Evolutionary conservation across 441 rosid genomes (phyloP).

Genomic region (Kokia cookei): DNA sequence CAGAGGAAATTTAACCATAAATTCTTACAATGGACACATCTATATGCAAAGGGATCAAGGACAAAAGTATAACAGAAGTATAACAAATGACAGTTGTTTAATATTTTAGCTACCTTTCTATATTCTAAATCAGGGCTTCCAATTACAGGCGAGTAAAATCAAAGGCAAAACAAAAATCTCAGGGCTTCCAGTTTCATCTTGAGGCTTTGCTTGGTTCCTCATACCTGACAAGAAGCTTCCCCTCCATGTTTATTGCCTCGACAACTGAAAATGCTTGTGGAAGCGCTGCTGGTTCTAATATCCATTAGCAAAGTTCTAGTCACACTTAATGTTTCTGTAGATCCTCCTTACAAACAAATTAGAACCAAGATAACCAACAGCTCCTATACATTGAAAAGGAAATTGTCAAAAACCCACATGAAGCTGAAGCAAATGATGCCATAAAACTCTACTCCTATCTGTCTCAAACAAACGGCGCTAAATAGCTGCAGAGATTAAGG

Average conservation of each 20-base stretch:
- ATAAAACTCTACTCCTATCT: not conserved
- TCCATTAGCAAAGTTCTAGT: conserved; percentile 24
- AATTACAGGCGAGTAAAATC: not conserved
- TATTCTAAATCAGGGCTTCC: conserved; percentile 16
- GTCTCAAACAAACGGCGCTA: not conserved
- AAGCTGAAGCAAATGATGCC: not conserved
- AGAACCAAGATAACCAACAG: conserved; percentile 88
- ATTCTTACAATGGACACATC: not conserved
- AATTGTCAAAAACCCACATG: not conserved
- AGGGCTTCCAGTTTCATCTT: not conserved
- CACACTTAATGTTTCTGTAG: conserved; percentile 92
- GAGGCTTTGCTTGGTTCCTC: not conserved
- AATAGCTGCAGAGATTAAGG: not conserved
- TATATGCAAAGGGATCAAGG: not conserved
- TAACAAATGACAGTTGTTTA: not conserved
- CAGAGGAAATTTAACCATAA: not conserved
- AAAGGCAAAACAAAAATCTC: not conserved
- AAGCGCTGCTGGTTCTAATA: conserved; percentile 23
- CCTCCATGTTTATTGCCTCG: conserved; percentile 15
- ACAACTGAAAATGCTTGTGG: conserved; percentile 16
- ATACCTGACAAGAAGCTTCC: not conserved
- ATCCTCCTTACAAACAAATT: conserved; percentile 88
- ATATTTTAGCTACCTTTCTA: conserved; percentile 5
- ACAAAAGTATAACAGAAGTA: not conserved
- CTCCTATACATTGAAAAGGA: conserved; percentile 47